phyloP scores from a whole-genome alignment of 78 protist genomes.

The Dictyostelium firmibasis region DNA sequence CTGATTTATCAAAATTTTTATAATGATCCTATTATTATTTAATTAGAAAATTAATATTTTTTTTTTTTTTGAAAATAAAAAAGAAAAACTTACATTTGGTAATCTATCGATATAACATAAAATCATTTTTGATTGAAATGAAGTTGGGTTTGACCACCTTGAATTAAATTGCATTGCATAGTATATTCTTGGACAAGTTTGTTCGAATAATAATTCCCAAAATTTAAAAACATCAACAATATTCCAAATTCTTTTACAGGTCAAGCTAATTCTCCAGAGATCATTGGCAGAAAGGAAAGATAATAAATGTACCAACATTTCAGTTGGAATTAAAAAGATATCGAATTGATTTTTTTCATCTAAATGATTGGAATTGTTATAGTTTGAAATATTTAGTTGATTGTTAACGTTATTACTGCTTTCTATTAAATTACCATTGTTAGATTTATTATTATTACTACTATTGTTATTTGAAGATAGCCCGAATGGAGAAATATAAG shows the following conservation, averaged over 20 bases:
- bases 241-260: constrained; percentile 48
- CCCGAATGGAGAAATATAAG: constrained; percentile 18
- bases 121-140: constrained; percentile 64
- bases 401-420: constrained; percentile 9
- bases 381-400: not conserved
- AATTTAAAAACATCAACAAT: constrained; percentile 48
- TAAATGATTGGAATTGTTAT: not conserved
- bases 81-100: not conserved
- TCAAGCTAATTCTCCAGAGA: constrained; percentile 11
- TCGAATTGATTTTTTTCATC: not conserved
- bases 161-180: constrained; percentile 67
- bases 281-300: constrained; percentile 20
- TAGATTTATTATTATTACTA: not conserved
- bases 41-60: too few species aligned
- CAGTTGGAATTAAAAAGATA: constrained; percentile 58
- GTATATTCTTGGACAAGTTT: constrained; percentile 47
- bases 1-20: constrained; percentile 4
- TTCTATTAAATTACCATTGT: not conserved
- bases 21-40: not conserved
- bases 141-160: constrained; percentile 36
- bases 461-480: not conserved
- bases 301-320: constrained; percentile 56
- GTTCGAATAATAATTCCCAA: constrained; percentile 50
- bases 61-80: too few species aligned
- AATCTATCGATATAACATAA: constrained; percentile 49